Conservation (phyloP, 2,329 filamentous ascomycete species). For the Trichoderma afroharzianum region DNA sequence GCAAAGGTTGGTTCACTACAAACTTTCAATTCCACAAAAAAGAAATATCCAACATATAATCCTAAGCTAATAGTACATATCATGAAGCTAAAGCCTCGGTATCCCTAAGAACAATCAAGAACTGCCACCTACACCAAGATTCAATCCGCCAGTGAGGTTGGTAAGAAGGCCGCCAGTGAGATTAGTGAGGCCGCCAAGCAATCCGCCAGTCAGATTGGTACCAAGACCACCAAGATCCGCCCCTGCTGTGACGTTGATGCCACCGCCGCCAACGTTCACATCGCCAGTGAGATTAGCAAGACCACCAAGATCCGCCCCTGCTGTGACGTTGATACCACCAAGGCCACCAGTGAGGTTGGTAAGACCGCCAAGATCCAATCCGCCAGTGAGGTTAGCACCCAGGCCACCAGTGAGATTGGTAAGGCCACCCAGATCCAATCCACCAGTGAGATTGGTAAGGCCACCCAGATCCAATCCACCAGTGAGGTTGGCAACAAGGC, state of each 20-base stretch:
- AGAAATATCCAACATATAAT: neutral
- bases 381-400: neutral
- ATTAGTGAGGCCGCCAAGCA: neutral
- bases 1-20: neutral
- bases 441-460: neutral
- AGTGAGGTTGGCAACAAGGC: too few relatives aligned
- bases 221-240: neutral
- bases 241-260: neutral
- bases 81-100: neutral
- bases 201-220: neutral
- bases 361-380: too few relatives aligned
- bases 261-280: neutral
- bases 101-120: neutral
- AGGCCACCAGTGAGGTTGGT: too few relatives aligned
- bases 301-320: neutral
- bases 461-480: too few relatives aligned
- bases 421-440: too few relatives aligned
- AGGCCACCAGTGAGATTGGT: neutral
- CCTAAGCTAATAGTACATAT: slow-evolving; percentile 14
- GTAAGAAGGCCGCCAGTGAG: neutral
- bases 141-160: neutral
- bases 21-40: neutral
- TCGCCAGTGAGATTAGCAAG: neutral
- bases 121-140: neutral
- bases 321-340: neutral